phyloP scores from a whole-genome alignment of 1,284 basidiomycete genomes.

The Bondarzewia mesenterica region DNA sequence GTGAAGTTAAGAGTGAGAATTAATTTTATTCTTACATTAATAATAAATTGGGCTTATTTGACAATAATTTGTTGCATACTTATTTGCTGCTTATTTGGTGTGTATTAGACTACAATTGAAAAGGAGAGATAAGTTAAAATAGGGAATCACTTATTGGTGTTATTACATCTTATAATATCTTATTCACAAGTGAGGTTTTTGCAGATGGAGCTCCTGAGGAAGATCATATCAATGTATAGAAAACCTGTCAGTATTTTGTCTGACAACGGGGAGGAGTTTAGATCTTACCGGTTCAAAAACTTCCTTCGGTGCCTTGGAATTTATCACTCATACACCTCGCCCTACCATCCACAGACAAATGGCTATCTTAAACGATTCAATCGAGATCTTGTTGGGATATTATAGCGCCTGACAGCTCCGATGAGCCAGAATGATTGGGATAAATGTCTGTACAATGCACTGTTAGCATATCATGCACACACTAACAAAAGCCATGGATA shows the following conservation, averaged over 20 bases:
- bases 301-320: not conserved
- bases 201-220: no score
- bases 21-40: no score
- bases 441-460: not conserved
- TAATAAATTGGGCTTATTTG: no score
- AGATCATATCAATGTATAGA: not conserved
- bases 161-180: no score
- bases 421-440: conserved; percentile 5
- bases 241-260: not conserved
- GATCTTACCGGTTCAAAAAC: not conserved
- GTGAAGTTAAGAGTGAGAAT: no score
- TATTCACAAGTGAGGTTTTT: no score
- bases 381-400: not conserved
- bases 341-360: conserved; percentile 2
- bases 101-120: no score
- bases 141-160: no score
- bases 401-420: not conserved
- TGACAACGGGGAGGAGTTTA: conserved; percentile 1
- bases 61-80: no score
- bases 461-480: conserved; percentile 1
- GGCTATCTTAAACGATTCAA: not conserved
- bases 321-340: not conserved
- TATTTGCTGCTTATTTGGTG: no score
- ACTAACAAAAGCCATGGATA: not conserved
- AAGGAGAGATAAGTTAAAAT: no score